Percentiles rank a stretch among this genome's conserved stretches.
These are phyloP conservation scores for Penicillium paradoxum DNA, from an alignment of 495 filamentous ascomycete genomes.

Conservation along the genomic window DNA sequence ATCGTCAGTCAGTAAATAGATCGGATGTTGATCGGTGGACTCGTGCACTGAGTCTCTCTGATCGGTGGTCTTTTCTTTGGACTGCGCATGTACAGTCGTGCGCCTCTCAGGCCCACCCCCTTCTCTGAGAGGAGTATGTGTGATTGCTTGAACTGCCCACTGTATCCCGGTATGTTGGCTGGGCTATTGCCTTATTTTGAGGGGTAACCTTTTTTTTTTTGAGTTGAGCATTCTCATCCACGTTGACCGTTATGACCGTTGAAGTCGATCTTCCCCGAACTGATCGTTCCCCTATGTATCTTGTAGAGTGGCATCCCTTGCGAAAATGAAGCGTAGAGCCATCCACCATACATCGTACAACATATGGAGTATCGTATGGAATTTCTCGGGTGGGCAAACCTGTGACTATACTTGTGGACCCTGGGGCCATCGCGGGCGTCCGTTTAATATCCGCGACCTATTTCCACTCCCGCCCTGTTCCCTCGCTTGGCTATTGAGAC, in stretches of 20 bases:
- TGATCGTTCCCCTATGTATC: neutral
- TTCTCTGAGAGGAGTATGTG: neutral
- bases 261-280: conserved; percentile 10
- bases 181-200: neutral
- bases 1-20: conserved; percentile 9
- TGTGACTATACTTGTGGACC: conserved; percentile 22
- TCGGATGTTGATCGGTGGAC: conserved; percentile 6
- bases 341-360: neutral
- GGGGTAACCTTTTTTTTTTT: neutral
- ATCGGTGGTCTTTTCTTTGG: neutral
- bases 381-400: conserved; percentile 8
- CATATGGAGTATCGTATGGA: neutral
- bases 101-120: neutral
- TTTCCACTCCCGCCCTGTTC: conserved; percentile 20
- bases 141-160: neutral
- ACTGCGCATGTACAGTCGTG: neutral
- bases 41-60: neutral
- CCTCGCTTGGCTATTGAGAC: conserved; percentile 9
- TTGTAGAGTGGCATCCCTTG: neutral
- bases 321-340: neutral
- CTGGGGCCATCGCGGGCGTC: conserved; percentile 18
- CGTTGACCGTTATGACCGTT: conserved; percentile 15
- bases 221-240: neutral
- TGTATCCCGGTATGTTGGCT: neutral
- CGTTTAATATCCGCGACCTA: conserved; percentile 25